Percentiles rank a stretch among this genome's conserved stretches.
Evolutionary conservation across 345 rosid genomes (phyloP).

Genomic region (Ceriops tagal): DNA sequence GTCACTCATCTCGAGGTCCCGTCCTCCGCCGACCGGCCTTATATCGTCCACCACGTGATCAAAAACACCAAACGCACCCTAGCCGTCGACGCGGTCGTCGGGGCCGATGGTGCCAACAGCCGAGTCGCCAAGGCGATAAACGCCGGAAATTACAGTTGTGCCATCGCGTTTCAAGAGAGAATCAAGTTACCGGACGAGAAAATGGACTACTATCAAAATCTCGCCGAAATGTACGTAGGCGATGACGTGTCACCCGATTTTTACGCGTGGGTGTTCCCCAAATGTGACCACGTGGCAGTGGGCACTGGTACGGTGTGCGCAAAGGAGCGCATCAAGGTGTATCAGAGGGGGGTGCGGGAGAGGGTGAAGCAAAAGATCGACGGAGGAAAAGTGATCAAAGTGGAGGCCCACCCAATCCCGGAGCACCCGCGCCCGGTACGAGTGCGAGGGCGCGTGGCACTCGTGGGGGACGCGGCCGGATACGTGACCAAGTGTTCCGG

Average conservation of each 20-base stretch:
- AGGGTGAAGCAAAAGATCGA: constrained; percentile 42
- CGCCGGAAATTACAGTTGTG: constrained; percentile 52
- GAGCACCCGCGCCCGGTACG: constrained; percentile 59
- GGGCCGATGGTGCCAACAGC: constrained; percentile 72
- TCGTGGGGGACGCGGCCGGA: constrained; percentile 72
- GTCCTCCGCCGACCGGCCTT: constrained; percentile 33
- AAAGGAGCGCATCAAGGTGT: constrained; percentile 40
- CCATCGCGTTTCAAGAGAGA: constrained; percentile 69
- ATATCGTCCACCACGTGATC: constrained; percentile 47
- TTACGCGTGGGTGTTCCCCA: constrained; percentile 73
- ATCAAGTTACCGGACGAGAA: constrained; percentile 56
- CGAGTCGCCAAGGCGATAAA: constrained; percentile 50
- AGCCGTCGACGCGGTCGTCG: constrained; percentile 52
- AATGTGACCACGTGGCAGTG: constrained; percentile 77
- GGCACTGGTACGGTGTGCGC: constrained; percentile 55
- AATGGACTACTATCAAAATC: constrained; percentile 56
- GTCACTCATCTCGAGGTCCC: constrained; percentile 55
- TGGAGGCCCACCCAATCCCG: constrained; percentile 76
- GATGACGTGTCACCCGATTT: constrained; percentile 74
- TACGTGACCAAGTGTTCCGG: constrained; percentile 65
- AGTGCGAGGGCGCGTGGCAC: constrained; percentile 52
- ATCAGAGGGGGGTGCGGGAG: constrained; percentile 45
- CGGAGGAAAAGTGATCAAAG: constrained; percentile 58
- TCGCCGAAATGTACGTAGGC: constrained; percentile 71
- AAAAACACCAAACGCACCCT: constrained; percentile 31